phyloP scores from a whole-genome alignment of 441 rosid genomes.

The Flueggea neowawraea region DNA sequence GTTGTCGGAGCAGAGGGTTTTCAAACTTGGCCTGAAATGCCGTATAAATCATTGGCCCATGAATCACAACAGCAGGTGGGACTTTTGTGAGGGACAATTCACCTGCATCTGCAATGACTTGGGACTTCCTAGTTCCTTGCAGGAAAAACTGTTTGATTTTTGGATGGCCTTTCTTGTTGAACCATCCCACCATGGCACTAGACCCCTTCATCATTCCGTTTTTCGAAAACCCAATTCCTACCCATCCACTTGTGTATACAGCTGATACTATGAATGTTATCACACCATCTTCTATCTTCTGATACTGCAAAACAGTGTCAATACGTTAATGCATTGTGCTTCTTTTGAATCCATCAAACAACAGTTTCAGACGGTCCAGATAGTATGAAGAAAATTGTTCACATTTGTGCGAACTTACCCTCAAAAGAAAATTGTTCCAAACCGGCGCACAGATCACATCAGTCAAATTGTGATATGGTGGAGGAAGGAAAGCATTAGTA shows the following conservation, averaged over 20 bases:
- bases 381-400: neutral
- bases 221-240: conserved; percentile 84
- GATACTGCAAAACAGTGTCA: conserved; percentile 43
- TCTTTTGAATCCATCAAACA: neutral
- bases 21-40: conserved; percentile 75
- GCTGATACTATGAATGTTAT: conserved; percentile 75
- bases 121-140: conserved; percentile 53
- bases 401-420: conserved; percentile 43
- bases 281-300: conserved; percentile 58
- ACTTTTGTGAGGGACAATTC: conserved; percentile 65
- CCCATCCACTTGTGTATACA: conserved; percentile 88
- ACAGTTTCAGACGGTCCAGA: neutral
- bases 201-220: conserved; percentile 93
- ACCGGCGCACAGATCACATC: conserved; percentile 60
- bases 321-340: neutral
- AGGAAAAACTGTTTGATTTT: conserved; percentile 74
- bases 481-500: conserved; percentile 59
- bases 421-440: conserved; percentile 75
- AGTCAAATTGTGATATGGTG: conserved; percentile 73
- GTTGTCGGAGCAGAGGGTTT: conserved; percentile 46
- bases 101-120: conserved; percentile 73
- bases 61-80: conserved; percentile 71
- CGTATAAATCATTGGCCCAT: conserved; percentile 70
- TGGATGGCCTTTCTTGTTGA: conserved; percentile 70
- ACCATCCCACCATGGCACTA: conserved; percentile 92